Evolutionary conservation across 805 yeast genomes (phyloP), one percentile per base, ranked within the genome.

Genomic region (Schizosaccharomyces cryophilus): DNA sequence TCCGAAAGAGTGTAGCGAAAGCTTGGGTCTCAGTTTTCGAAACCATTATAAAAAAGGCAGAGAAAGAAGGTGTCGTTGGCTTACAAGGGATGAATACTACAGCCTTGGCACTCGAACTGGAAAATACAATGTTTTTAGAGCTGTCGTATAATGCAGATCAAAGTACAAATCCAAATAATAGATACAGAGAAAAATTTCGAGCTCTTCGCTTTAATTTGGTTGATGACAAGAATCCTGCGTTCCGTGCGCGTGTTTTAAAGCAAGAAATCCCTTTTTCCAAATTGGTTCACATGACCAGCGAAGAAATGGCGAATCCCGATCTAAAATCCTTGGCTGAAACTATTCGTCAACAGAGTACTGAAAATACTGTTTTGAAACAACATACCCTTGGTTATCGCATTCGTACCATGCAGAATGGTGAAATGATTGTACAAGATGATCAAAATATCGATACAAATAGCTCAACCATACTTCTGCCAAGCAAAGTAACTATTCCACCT

Each of bases 221-320:
- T 66, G 82, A 77, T 65, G 69, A 67, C 62, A 85, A 81, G 70
- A 84, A 82, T 65, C 72, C 73, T 59, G 73, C 73, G 58, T 78
- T 82, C 56, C 77, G 87, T 65, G 72, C 73, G 31, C 80, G 82
- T 62, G 77, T 89, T 3, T 71, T 83, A 42, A 73, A 76, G 42
- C 76, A 79, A 38, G 73, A 75, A 24, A 71, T 86, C 31, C 72
- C 80, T 0, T 78, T 85, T 54, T 73, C 73, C 17, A 77, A 81
- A 64, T 73, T 87, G 56, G 88, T 83, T 2, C 75, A 73, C 42
- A 74, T 85, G 75, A 74, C 83, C 5, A 82, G 82, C 0, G 87
- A 84, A 66, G 90, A 89, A 65, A 77, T 89, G 73, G 73, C 80
- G 64, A 87, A 86, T 66, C 87, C 88, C 4, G 90, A 84, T 65